Conservation (phyloP, 208 protist genomes). For the Leishmania gerbilli region DNA sequence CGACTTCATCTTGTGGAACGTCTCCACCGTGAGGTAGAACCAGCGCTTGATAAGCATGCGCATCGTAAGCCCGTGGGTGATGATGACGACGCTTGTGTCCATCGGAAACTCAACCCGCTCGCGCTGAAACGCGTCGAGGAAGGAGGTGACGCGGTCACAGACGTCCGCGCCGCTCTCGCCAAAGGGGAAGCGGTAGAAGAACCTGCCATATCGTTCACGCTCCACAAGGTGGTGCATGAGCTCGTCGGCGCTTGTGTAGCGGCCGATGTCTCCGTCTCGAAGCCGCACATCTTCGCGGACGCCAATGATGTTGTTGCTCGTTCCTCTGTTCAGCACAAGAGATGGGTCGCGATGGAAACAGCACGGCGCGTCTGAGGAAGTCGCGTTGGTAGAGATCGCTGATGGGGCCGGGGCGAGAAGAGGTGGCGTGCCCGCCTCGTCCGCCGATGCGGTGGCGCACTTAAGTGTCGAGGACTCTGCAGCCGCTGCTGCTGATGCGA, state of each 20-base stretch:
- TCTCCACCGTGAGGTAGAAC: constrained; percentile 92
- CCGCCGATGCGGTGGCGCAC: background rate
- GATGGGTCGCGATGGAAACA: constrained; percentile 18
- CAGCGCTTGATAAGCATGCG: constrained; percentile 92
- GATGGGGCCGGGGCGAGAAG: background rate
- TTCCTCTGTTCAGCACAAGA: constrained; percentile 38
- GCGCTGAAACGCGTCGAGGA: constrained; percentile 87
- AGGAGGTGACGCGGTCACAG: constrained; percentile 90
- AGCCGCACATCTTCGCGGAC: constrained; percentile 91
- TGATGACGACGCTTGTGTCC: constrained; percentile 88
- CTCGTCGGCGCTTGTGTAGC: constrained; percentile 75
- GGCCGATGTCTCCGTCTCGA: constrained; percentile 93
- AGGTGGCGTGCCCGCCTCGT: background rate
- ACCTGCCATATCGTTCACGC: constrained; percentile 84
- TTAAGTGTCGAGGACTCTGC: background rate
- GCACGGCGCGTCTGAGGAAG: background rate
- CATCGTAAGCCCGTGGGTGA: constrained; percentile 89
- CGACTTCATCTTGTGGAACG: constrained; percentile 85
- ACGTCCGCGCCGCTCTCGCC: constrained; percentile 94
- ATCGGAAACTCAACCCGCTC: constrained; percentile 82
- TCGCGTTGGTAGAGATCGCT: background rate
- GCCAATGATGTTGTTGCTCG: constrained; percentile 68
- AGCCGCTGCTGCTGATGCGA: background rate
- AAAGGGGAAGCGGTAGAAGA: constrained; percentile 93
- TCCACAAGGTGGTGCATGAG: constrained; percentile 67